A percentile compares a stretch with the other conserved stretches of the same genome.
Conservation (phyloP, 768 basidiomycete species). For the Candolleomyces aberdarensis region DNA sequence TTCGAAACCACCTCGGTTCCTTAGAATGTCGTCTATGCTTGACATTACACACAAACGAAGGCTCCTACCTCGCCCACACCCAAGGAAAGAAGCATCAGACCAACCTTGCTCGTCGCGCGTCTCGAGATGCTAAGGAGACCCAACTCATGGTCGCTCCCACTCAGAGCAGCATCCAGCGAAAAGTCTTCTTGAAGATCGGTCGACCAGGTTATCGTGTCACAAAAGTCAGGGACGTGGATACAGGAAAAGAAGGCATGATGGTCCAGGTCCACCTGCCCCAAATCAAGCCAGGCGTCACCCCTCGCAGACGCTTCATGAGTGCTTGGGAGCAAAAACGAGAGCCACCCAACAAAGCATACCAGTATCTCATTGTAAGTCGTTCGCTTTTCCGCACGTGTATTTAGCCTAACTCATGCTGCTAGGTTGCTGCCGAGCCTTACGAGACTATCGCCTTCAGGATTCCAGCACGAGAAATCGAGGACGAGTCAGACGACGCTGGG, state of each 20-base stretch:
- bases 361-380: slow-evolving; percentile 88
- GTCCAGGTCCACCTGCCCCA: slow-evolving; percentile 96
- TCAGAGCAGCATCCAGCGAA: slow-evolving; percentile 78
- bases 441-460: slow-evolving; percentile 99
- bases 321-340: slow-evolving; percentile 97
- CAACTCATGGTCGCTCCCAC: slow-evolving; percentile 85
- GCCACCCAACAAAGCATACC: slow-evolving; percentile 93
- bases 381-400: slow-evolving; percentile 7
- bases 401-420: slow-evolving; percentile 21
- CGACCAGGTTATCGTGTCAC: slow-evolving; percentile 94
- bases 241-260: slow-evolving; percentile 94
- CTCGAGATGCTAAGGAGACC: slow-evolving; percentile 94
- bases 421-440: slow-evolving; percentile 99
- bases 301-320: slow-evolving; percentile 91
- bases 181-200: slow-evolving; percentile 97
- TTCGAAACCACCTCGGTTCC: slow-evolving; percentile 97
- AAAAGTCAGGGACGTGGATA: slow-evolving; percentile 89
- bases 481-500: slow-evolving; percentile 85
- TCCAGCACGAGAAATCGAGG: slow-evolving; percentile 95
- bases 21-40: slow-evolving; percentile 97
- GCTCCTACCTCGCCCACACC: slow-evolving; percentile 97
- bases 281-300: slow-evolving; percentile 81
- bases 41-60: slow-evolving; percentile 99
- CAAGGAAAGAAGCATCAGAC: slow-evolving; percentile 99
- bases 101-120: slow-evolving; percentile 94